Conservation (phyloP, 2,329 filamentous ascomycete genomes). For the Periconia digitata region DNA sequence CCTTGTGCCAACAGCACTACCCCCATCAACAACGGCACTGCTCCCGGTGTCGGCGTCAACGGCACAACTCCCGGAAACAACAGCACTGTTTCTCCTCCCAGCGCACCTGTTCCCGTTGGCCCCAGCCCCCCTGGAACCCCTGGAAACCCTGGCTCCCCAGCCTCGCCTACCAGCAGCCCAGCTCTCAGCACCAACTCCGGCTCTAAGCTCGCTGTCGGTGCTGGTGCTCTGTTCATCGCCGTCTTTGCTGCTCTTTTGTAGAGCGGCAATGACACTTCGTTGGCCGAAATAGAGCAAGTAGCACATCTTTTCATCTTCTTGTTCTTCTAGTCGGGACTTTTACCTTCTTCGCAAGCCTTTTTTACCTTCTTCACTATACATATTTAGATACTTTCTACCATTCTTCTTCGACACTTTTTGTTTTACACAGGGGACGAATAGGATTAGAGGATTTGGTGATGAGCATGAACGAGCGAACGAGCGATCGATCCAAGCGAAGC, state of each 20-base stretch:
- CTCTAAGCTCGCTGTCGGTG: background rate
- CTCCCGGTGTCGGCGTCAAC: background rate
- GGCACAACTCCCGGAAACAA: slow-evolving; percentile 16
- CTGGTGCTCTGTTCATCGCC: background rate
- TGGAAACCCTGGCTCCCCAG: background rate
- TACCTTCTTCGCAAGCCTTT: too few species aligned
- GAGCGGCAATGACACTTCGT: background rate
- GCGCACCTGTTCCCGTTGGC: too few species aligned
- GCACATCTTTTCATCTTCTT: too few species aligned
- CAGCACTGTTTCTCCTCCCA: background rate
- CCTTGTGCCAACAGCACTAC: slow-evolving; percentile 17
- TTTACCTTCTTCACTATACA: too few species aligned
- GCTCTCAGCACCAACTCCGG: background rate
- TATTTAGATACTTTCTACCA: too few species aligned
- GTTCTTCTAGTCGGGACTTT: background rate
- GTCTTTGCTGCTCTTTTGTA: background rate
- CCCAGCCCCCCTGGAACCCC: background rate
- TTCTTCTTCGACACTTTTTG: too few species aligned
- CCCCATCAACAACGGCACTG: slow-evolving; percentile 6
- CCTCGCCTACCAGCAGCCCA: background rate
- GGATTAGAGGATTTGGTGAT: too few species aligned
- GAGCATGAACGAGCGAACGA: too few species aligned
- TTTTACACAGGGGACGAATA: too few species aligned
- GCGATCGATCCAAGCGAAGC: too few species aligned
- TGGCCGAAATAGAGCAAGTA: too few species aligned